Conservation (phyloP, 495 filamentous ascomycete species). For the Diplogelasinospora grovesii region DNA sequence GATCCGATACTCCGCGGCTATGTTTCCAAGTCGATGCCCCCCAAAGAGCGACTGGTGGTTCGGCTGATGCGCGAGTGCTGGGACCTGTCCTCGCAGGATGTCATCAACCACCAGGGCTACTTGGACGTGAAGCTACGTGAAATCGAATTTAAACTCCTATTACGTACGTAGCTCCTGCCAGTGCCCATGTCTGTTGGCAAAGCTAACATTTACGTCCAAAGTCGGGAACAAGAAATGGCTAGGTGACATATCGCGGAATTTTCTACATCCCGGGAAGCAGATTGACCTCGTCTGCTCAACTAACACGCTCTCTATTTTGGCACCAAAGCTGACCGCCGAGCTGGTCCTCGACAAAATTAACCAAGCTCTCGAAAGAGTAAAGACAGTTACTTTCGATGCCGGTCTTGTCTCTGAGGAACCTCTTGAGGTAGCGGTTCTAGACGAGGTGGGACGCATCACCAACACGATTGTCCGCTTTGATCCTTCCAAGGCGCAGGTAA, state of each 20-base stretch:
- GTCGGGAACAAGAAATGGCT: constrained; percentile 31
- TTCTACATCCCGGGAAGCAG: constrained; percentile 24
- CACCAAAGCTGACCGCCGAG: constrained; percentile 25
- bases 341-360: constrained; percentile 34
- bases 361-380: constrained; percentile 18
- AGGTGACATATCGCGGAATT: constrained; percentile 18
- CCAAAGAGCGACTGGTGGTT: constrained; percentile 31
- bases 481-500: constrained; percentile 17
- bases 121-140: constrained; percentile 24
- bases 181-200: neutral
- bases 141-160: constrained; percentile 30
- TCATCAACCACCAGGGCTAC: constrained; percentile 25
- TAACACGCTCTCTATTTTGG: constrained; percentile 26
- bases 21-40: constrained; percentile 11
- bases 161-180: constrained; percentile 21
- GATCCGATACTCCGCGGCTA: constrained; percentile 21
- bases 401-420: constrained; percentile 14
- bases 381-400: constrained; percentile 11
- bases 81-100: constrained; percentile 26
- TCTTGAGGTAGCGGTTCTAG: constrained; percentile 20
- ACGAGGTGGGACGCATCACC: constrained; percentile 37
- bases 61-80: constrained; percentile 37
- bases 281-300: constrained; percentile 23
- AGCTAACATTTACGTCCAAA: constrained; percentile 7
- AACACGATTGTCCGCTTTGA: constrained; percentile 30